A percentile compares a stretch with the other conserved stretches of the same genome.
Conservation (phyloP, 805 yeast genomes). For the Lachancea kluyveri region DNA sequence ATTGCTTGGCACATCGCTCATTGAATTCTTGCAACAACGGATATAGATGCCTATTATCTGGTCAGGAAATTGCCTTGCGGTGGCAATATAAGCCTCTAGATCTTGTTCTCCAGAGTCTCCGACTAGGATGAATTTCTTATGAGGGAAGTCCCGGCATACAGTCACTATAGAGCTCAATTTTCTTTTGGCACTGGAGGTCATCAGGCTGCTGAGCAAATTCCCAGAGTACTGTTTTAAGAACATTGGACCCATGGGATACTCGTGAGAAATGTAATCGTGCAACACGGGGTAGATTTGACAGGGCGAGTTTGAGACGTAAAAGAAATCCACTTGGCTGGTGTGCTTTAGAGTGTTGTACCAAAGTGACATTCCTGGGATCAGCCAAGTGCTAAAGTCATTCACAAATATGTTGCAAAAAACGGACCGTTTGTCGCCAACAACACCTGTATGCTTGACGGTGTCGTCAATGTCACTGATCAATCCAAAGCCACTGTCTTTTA, state of each 20-base stretch:
- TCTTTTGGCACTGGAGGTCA: conserved; percentile 82
- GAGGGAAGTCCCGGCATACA: conserved; percentile 66
- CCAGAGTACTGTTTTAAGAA: conserved; percentile 87
- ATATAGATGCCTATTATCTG: conserved; percentile 72
- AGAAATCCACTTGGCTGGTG: conserved; percentile 50
- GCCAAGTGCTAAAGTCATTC: conserved; percentile 59
- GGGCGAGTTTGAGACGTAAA: conserved; percentile 94
- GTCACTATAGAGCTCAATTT: conserved; percentile 61
- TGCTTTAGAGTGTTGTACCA: conserved; percentile 58
- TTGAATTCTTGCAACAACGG: conserved; percentile 64
- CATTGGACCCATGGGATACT: conserved; percentile 74
- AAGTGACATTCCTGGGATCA: conserved; percentile 62
- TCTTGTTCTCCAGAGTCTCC: conserved; percentile 98
- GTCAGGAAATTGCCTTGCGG: conserved; percentile 56
- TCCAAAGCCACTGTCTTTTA: conserved; percentile 46
- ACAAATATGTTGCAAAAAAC: conserved; percentile 74
- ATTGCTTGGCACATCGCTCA: conserved; percentile 46
- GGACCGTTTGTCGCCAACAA: conserved; percentile 79
- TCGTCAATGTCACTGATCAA: conserved; percentile 92
- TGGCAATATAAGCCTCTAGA: conserved; percentile 78
- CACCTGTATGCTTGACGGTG: conserved; percentile 87
- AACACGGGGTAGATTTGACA: conserved; percentile 71
- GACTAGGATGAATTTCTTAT: conserved; percentile 70
- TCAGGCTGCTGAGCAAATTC: conserved; percentile 67
- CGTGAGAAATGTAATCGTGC: conserved; percentile 22